A percentile compares a stretch with the other conserved stretches of the same genome.
Conservation (phyloP, 495 filamentous ascomycete genomes). For the Penicillium malachiteum region DNA sequence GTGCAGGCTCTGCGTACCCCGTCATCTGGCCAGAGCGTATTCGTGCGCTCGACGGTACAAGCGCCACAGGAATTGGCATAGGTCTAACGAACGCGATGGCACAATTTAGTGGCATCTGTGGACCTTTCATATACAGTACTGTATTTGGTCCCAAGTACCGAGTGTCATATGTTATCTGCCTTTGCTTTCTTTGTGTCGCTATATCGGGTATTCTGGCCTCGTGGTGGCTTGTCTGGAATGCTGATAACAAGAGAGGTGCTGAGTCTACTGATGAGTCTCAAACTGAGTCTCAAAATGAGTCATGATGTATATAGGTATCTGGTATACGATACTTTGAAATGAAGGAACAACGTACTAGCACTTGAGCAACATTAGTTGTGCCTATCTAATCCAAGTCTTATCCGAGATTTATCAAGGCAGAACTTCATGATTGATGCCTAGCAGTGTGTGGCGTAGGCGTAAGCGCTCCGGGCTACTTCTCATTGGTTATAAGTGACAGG, state of each 20-base stretch:
- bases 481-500: too few relatives aligned
- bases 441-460: too few relatives aligned
- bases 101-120: constrained; percentile 45
- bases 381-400: too few relatives aligned
- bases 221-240: constrained; percentile 34
- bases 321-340: too few relatives aligned
- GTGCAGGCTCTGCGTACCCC: constrained; percentile 40
- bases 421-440: too few relatives aligned
- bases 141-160: constrained; percentile 42
- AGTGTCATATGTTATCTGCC: constrained; percentile 38
- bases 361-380: too few relatives aligned
- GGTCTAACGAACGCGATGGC: constrained; percentile 47
- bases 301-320: too few relatives aligned
- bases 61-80: constrained; percentile 40
- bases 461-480: too few relatives aligned
- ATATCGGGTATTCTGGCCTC: constrained; percentile 36
- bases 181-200: constrained; percentile 34
- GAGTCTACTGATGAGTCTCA: too few relatives aligned
- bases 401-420: too few relatives aligned
- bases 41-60: constrained; percentile 39
- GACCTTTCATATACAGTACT: constrained; percentile 41
- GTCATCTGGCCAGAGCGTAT: constrained; percentile 50
- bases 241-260: constrained; percentile 17
- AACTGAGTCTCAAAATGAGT: too few relatives aligned
- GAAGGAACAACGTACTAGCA: too few relatives aligned